Evolutionary conservation across 2,329 filamentous ascomycete species (phyloP), one percentile per base, ranked within the genome.

Genomic region (Colletotrichum godetiae): DNA sequence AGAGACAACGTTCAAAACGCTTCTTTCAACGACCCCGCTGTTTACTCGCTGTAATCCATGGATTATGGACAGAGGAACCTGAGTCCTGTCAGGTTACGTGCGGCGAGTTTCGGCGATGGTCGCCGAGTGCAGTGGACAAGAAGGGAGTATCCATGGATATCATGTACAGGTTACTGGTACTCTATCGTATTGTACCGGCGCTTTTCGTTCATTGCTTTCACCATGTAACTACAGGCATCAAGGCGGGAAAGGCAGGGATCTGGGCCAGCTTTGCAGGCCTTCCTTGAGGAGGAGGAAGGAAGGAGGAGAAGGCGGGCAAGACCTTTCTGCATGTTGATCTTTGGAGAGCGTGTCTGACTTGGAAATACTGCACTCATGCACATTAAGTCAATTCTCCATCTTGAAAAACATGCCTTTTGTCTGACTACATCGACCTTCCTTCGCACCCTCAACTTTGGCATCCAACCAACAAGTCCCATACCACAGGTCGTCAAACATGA

Each of bases 191-290:
- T 63, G n/a, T 29, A 15, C 63, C 8, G 12, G 52, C 31, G 10
- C n/a, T 29, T 68, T 29, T 19, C 55, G 61, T 68, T 29, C 42
- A 27, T 56, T 2, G 68, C 52, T 33, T 56, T 68, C 52, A 58
- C 58, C 53, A 56, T 31, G 33, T 35, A 27, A 15, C 19, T 68
- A 37, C 57, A 62, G 27, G 68, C 42, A 49, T 46, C 29, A 37
- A 29, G 57, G 49, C 24, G 31, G 49, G 53, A 35, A 27, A 4
- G 27, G 60, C 65, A 68, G 58, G 69, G 65, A 53, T 69, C 11
- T 19, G 57, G 55, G 6, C 59, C 11, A 58, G 56, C 64, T 37
- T 37, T 68, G 49, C 58, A 62, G 49, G 64, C 52, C 64, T 13
- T 24, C 11, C 12, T 15, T 12, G 64, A 19, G 37, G 12, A 15